These are phyloP conservation scores for Paraphoma sp. DNA, from an alignment of 2,329 filamentous ascomycete genomes.

Conservation along the genomic window DNA sequence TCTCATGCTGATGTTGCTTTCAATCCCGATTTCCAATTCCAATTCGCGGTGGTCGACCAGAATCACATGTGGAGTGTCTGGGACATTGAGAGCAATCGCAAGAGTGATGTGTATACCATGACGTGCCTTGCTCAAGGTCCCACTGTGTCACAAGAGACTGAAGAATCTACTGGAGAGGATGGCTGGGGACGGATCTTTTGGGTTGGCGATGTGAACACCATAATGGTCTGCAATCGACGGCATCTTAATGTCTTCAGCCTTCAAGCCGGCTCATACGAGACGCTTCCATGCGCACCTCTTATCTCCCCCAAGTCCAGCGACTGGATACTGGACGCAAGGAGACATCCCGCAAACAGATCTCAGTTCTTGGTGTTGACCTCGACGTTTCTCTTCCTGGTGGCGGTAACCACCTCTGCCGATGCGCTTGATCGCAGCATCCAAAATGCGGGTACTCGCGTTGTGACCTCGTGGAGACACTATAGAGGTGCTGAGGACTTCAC, in stretches of 20 bases:
- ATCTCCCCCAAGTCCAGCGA: conserved; percentile 35
- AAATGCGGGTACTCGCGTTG: conserved; percentile 42
- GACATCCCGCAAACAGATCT: conserved; percentile 54
- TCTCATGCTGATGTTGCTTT: conserved; percentile 70
- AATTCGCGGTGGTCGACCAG: conserved; percentile 71
- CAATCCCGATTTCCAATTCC: conserved; percentile 65
- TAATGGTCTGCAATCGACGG: conserved; percentile 62
- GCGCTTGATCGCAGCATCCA: conserved; percentile 16
- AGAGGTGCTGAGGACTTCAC: conserved; percentile 60
- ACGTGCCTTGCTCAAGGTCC: conserved; percentile 39
- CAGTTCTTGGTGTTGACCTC: conserved; percentile 68
- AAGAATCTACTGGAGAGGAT: conserved; percentile 36
- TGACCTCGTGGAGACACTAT: conserved; percentile 62
- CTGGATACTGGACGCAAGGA: conserved; percentile 66
- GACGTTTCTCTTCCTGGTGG: conserved; percentile 58
- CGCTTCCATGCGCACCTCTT: conserved; percentile 32
- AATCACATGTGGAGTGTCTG: conserved; percentile 72
- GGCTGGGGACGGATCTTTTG: conserved; percentile 61
- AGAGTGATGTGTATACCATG: conserved; percentile 39
- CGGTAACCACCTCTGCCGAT: conserved; percentile 45
- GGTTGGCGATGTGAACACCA: conserved; percentile 54
- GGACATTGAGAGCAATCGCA: conserved; percentile 56
- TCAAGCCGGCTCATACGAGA: conserved; percentile 19
- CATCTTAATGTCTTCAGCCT: conserved; percentile 46
- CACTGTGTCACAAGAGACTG: conserved; percentile 9